Conservation (phyloP, 2,329 filamentous ascomycete species). For the Aspergillus fumigatus region DNA sequence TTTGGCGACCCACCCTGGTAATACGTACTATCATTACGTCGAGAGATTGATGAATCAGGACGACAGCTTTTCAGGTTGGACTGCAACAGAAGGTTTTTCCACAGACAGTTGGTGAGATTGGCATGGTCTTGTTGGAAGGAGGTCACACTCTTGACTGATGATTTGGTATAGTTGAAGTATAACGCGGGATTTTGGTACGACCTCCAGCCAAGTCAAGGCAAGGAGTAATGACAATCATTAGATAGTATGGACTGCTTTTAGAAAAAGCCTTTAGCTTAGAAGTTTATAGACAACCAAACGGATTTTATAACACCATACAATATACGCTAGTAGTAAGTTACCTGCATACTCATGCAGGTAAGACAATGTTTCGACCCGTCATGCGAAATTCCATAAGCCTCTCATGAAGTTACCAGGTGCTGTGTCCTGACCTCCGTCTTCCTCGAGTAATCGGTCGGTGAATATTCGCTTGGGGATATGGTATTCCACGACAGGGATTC, state of each 20-base stretch:
- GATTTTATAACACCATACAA: not conserved
- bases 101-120: not conserved
- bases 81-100: not conserved
- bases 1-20: slow-evolving; percentile 10
- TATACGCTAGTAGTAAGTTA: not conserved
- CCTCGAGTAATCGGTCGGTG: slow-evolving; percentile 37
- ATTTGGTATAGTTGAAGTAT: not conserved
- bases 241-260: not conserved
- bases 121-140: not conserved
- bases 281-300: not conserved
- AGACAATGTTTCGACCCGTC: not conserved
- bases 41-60: slow-evolving; percentile 5
- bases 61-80: not conserved
- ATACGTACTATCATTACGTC: slow-evolving; percentile 3
- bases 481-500: slow-evolving; percentile 83
- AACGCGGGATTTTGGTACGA: not conserved
- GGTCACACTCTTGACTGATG: not conserved
- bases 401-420: slow-evolving; percentile 35
- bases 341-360: slow-evolving; percentile 1
- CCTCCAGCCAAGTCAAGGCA: not conserved
- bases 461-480: slow-evolving; percentile 88
- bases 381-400: slow-evolving; percentile 36
- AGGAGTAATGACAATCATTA: not conserved
- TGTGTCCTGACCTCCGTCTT: slow-evolving; percentile 37
- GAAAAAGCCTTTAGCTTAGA: not conserved